These are phyloP conservation scores for Dittrichia graveolens DNA, from an alignment of 129 eudicot species.

Conservation along the genomic window DNA sequence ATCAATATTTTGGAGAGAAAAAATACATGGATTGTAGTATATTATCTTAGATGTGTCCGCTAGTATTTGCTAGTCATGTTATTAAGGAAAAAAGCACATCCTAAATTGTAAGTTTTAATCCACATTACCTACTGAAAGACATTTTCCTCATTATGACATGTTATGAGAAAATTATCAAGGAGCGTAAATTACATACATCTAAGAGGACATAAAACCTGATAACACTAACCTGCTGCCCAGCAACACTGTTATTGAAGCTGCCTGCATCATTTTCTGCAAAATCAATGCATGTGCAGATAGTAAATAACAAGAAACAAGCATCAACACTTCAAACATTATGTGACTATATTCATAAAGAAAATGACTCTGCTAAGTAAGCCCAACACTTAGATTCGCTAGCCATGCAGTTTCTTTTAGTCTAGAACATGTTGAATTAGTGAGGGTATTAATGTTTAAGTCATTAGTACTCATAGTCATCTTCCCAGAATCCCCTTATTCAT, in stretches of 20 bases:
- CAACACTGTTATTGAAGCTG: conserved; percentile 86
- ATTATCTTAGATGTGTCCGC: conserved; percentile 12
- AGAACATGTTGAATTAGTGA: not conserved
- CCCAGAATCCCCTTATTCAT: not conserved
- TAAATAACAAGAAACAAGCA: conserved; percentile 25
- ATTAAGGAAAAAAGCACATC: not conserved
- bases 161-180: conserved; percentile 13
- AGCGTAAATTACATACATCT: conserved; percentile 19
- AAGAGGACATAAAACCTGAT: conserved; percentile 14
- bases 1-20: conserved; percentile 1
- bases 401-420: conserved; percentile 4
- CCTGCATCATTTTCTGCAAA: conserved; percentile 84
- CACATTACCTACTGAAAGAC: not conserved
- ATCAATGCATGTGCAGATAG: conserved; percentile 28
- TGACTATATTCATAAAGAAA: conserved; percentile 7
- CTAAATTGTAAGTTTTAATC: not conserved
- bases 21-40: not conserved
- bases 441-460: not conserved
- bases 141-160: conserved; percentile 4
- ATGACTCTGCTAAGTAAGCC: not conserved
- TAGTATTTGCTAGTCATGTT: not conserved
- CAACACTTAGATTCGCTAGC: not conserved
- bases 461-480: conserved; percentile 7
- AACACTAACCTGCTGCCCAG: conserved; percentile 78
- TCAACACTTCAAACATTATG: not conserved